phyloP scores from a whole-genome alignment of 2,329 filamentous ascomycete genomes.

The Ploettnerulaceae sp. region DNA sequence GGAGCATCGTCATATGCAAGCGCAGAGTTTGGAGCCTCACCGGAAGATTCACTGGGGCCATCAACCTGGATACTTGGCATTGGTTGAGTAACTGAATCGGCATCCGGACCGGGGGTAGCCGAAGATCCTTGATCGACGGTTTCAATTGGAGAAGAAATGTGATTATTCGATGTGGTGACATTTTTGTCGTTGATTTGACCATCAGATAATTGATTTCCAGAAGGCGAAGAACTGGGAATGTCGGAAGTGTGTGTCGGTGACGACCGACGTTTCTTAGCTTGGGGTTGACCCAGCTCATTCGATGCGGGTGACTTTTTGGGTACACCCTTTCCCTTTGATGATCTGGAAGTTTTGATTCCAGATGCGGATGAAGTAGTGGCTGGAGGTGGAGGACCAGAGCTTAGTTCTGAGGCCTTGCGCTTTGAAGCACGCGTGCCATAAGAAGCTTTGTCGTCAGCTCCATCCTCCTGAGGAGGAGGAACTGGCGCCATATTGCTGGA shows the following conservation, averaged over 20 bases:
- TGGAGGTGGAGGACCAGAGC: slow-evolving; percentile 1
- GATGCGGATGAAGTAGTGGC: slow-evolving; percentile 10
- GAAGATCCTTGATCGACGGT: slow-evolving; percentile 1
- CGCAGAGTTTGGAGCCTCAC: slow-evolving; percentile 1
- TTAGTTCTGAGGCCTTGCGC: slow-evolving; percentile 25
- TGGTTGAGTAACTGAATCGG: slow-evolving; percentile 4
- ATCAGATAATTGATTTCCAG: slow-evolving; percentile 1
- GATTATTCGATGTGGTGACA: background rate
- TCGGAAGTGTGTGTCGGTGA: slow-evolving; percentile 7
- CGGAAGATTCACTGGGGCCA: slow-evolving; percentile 13
- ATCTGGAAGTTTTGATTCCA: slow-evolving; percentile 13
- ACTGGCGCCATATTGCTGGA: slow-evolving; percentile 20
- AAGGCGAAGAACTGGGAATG: slow-evolving; percentile 2
- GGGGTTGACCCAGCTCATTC: slow-evolving; percentile 16
- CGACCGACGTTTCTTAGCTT: slow-evolving; percentile 21
- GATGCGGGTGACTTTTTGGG: slow-evolving; percentile 17
- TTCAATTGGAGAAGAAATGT: slow-evolving; percentile 1
- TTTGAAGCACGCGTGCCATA: slow-evolving; percentile 25
- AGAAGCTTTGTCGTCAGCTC: slow-evolving; percentile 11
- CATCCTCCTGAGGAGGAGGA: slow-evolving; percentile 12
- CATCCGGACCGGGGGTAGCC: slow-evolving; percentile 7
- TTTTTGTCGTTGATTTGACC: background rate
- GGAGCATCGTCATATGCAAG: slow-evolving; percentile 4
- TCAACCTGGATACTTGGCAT: slow-evolving; percentile 13
- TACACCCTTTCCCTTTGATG: slow-evolving; percentile 9